phyloP scores from a whole-genome alignment of 257 asterid genomes.

The Scutellaria barbata region DNA sequence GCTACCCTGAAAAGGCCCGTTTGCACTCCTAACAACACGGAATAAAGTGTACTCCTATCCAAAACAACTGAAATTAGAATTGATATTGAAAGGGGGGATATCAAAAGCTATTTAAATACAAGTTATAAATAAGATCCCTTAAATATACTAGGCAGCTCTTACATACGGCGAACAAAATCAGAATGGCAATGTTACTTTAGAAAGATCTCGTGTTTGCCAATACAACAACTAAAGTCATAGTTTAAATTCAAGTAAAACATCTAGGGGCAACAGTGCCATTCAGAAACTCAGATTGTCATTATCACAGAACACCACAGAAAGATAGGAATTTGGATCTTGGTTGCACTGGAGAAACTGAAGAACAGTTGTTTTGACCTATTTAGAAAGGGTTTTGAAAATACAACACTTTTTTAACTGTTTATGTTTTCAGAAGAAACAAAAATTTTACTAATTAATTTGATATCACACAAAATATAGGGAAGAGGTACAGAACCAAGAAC shows the following conservation, averaged over 20 bases:
- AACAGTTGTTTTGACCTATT: no score
- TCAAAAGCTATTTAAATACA: neutral
- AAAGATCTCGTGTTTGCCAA: slow-evolving; percentile 3
- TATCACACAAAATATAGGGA: no score
- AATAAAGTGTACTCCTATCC: neutral
- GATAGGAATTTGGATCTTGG: no score
- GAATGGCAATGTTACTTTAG: slow-evolving; percentile 2
- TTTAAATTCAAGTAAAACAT: neutral
- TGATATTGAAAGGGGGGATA: neutral
- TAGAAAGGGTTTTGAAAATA: no score
- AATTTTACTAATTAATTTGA: no score
- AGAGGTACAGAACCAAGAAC: no score
- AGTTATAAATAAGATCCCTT: neutral
- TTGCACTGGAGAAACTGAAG: no score
- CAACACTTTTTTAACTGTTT: no score
- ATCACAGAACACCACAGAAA: neutral
- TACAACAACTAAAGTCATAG: neutral
- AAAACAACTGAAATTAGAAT: no score
- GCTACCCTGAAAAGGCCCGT: neutral
- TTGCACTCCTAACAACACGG: slow-evolving; percentile 14
- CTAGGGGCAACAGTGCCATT: neutral
- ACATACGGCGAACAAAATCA: neutral
- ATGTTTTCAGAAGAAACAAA: neutral
- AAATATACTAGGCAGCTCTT: neutral
- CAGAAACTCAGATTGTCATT: slow-evolving; percentile 19